phyloP scores from a whole-genome alignment of 176 grass and related monocot genomes.

The Avena sativa region DNA sequence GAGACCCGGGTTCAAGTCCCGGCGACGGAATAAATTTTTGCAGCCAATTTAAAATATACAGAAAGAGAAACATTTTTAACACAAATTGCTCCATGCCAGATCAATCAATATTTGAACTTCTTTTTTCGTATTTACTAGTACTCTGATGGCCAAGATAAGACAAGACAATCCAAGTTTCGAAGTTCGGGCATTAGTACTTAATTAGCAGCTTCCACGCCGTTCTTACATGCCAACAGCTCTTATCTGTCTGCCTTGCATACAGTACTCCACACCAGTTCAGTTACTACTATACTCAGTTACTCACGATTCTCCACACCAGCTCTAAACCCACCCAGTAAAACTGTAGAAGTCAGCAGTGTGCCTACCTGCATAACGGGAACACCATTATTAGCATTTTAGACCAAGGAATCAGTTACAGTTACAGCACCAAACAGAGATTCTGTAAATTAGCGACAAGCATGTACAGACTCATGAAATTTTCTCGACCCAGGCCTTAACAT shows the following conservation, averaged over 20 bases:
- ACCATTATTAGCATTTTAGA: background rate
- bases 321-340: background rate
- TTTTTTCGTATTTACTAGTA: too few species aligned
- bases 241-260: background rate
- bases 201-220: background rate
- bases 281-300: too few species aligned
- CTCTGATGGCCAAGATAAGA: too few species aligned
- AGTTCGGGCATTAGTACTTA: background rate
- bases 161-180: background rate
- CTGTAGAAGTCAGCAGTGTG: background rate
- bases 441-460: background rate
- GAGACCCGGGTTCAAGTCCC: conserved; percentile 76
- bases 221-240: too few species aligned
- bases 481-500: too few species aligned
- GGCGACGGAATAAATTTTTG: conserved; percentile 49
- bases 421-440: background rate
- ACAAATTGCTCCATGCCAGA: too few species aligned
- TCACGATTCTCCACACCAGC: background rate
- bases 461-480: background rate
- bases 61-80: too few species aligned
- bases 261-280: too few species aligned
- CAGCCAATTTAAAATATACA: too few species aligned
- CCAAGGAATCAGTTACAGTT: background rate
- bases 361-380: background rate
- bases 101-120: too few species aligned